phyloP scores from a whole-genome alignment of 148 eudicot genomes.

The Nepenthes gracilis region DNA sequence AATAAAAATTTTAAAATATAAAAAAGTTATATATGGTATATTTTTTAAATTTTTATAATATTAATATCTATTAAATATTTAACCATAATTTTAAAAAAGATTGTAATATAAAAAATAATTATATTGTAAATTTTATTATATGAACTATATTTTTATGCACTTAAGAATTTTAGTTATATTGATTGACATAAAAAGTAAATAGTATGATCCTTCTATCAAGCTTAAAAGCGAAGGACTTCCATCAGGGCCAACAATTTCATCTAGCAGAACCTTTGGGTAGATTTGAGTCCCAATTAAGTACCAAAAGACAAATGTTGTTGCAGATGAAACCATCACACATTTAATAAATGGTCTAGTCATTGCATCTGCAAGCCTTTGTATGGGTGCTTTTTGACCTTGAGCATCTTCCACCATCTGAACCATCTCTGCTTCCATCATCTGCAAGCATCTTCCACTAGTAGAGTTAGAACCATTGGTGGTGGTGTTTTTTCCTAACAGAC shows the following conservation, averaged over 20 bases:
- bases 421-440: not conserved
- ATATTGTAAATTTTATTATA: no score
- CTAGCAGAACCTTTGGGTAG: slow-evolving; percentile 87
- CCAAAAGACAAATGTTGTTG: slow-evolving; percentile 89
- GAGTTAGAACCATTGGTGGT: slow-evolving; percentile 87
- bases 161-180: no score
- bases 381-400: slow-evolving; percentile 96
- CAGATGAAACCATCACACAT: slow-evolving; percentile 72
- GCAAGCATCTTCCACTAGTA: slow-evolving; percentile 16
- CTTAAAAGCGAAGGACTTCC: slow-evolving; percentile 73
- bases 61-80: no score
- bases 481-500: slow-evolving; percentile 79
- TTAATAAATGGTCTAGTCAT: slow-evolving; percentile 95
- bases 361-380: slow-evolving; percentile 88
- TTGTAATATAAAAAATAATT: no score
- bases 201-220: slow-evolving; percentile 17
- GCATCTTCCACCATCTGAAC: slow-evolving; percentile 58
- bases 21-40: no score
- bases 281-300: slow-evolving; percentile 48
- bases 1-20: no score
- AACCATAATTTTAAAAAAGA: no score
- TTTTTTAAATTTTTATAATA: no score
- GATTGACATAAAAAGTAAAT: no score
- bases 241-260: slow-evolving; percentile 93
- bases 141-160: no score